These are phyloP conservation scores for Umbelopsis isabellina DNA, from an alignment of 192 early-diverging fungal species.

Conservation along the genomic window DNA sequence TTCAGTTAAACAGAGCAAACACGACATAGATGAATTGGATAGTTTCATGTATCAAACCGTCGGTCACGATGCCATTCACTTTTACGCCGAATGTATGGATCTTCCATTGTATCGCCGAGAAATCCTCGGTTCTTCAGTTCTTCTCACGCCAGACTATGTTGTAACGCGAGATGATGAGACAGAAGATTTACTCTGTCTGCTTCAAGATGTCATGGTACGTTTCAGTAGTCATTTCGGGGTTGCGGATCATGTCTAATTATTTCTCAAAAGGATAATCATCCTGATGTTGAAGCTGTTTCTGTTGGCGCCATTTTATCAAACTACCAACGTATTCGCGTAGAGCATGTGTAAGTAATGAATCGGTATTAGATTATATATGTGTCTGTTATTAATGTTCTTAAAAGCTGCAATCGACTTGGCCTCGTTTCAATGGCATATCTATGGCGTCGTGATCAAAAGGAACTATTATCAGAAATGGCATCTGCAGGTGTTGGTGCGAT, in stretches of 20 bases:
- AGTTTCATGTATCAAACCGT: constrained; percentile 98
- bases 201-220: constrained; percentile 70
- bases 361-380: not conserved
- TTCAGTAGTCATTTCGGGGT: not conserved
- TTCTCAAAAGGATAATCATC: constrained; percentile 50
- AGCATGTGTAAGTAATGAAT: constrained; percentile 74
- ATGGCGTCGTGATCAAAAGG: constrained; percentile 87
- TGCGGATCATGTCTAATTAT: not conserved
- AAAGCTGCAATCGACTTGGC: constrained; percentile 82
- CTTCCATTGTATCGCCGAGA: constrained; percentile 82
- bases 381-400: not conserved
- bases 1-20: not conserved
- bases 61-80: constrained; percentile 86
- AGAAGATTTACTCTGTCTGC: constrained; percentile 85
- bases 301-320: constrained; percentile 96
- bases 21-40: constrained; percentile 80
- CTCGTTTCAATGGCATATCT: constrained; percentile 84
- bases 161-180: constrained; percentile 84
- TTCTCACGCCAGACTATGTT: constrained; percentile 68
- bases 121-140: constrained; percentile 71
- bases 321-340: constrained; percentile 97
- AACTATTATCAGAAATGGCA: constrained; percentile 87
- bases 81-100: constrained; percentile 82
- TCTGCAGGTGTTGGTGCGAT: constrained; percentile 76
- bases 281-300: constrained; percentile 84